These are phyloP conservation scores for Phytopythium mirpurense DNA, from an alignment of 352 stramenopile genomes.

Conservation along the genomic window DNA sequence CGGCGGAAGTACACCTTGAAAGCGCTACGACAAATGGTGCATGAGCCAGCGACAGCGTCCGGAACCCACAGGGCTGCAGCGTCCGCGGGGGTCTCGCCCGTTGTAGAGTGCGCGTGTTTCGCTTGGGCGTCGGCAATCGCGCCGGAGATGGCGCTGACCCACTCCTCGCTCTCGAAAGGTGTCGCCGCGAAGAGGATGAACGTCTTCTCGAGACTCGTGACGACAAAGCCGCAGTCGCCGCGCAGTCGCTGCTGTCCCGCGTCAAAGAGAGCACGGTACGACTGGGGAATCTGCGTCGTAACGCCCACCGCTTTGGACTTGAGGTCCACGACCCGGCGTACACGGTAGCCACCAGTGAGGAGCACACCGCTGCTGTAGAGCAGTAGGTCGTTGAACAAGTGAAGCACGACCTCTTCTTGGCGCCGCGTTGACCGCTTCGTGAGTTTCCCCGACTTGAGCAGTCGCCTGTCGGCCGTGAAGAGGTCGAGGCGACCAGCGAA, in stretches of 20 bases:
- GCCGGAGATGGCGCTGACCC: constrained; percentile 47
- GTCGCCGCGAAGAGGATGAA: constrained; percentile 71
- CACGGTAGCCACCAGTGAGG: constrained; percentile 65
- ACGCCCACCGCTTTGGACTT: constrained; percentile 68
- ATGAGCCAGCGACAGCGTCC: constrained; percentile 57
- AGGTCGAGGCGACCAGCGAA: constrained; percentile 64
- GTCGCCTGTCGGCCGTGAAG: constrained; percentile 53
- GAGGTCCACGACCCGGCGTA: constrained; percentile 66
- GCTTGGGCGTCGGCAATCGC: constrained; percentile 53
- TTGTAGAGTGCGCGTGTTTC: constrained; percentile 15
- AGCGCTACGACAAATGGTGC: constrained; percentile 54
- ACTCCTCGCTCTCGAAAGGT: constrained; percentile 36
- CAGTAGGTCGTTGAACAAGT: constrained; percentile 85
- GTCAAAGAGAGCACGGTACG: constrained; percentile 46
- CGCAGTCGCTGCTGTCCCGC: constrained; percentile 27
- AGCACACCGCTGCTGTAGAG: constrained; percentile 71
- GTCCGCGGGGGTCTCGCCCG: constrained; percentile 42
- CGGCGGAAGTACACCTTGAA: constrained; percentile 79
- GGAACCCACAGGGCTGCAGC: constrained; percentile 73
- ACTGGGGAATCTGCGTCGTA: constrained; percentile 45
- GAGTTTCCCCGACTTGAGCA: constrained; percentile 63
- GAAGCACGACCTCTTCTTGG: constrained; percentile 76
- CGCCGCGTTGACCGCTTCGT: constrained; percentile 83
- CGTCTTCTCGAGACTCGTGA: constrained; percentile 79
- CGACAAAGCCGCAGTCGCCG: constrained; percentile 63